Conservation (phyloP, 768 basidiomycete species). For the Hydnum rufescens region DNA sequence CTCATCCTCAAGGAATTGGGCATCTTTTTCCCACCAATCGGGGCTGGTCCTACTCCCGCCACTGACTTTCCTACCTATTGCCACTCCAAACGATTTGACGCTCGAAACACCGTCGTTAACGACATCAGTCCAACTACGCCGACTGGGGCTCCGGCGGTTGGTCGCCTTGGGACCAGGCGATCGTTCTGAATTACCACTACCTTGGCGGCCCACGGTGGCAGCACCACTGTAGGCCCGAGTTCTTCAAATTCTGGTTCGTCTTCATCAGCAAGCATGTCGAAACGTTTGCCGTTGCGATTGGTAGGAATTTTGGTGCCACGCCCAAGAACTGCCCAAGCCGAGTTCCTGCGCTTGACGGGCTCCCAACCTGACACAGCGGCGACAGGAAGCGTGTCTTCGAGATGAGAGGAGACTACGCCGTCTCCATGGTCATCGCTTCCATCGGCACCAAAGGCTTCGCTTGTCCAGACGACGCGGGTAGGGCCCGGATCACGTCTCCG, state of each 20-base stretch:
- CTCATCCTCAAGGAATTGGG: not conserved
- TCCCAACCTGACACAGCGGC: not conserved
- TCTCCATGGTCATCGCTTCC: not conserved
- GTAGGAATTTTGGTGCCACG: not conserved
- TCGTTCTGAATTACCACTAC: not conserved
- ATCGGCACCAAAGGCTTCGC: not conserved
- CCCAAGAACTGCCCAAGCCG: not conserved
- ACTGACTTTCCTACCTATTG: not conserved
- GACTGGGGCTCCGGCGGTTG: not conserved
- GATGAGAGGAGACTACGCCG: not conserved
- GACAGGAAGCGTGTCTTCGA: not conserved
- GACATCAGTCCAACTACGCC: not conserved
- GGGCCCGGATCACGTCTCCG: not conserved
- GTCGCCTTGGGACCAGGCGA: not conserved
- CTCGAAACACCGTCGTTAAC: not conserved
- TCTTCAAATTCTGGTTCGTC: conserved; percentile 10
- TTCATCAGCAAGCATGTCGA: conserved; percentile 18
- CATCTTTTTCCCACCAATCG: conserved; percentile 26
- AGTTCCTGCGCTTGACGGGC: not conserved
- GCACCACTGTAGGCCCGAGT: too few relatives aligned
- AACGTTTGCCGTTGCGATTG: not conserved
- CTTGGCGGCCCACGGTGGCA: too few relatives aligned
- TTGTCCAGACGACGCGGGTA: not conserved
- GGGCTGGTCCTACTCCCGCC: conserved; percentile 4
- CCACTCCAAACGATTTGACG: not conserved